phyloP scores from a whole-genome alignment of 352 stramenopile genomes.

The Saprolegnia parasitica region DNA sequence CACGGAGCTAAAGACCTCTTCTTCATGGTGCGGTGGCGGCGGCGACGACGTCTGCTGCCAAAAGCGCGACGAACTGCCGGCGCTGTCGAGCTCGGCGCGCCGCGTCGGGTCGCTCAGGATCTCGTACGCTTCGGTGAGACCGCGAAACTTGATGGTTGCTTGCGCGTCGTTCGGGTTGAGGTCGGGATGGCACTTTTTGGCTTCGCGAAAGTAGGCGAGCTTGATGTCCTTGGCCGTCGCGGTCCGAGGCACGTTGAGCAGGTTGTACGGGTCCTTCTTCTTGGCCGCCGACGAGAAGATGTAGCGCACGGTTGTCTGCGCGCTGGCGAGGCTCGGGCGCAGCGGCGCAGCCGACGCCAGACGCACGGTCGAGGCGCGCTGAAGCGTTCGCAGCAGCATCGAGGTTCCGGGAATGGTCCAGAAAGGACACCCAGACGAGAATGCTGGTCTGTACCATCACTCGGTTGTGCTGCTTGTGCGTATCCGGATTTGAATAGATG shows the following conservation, averaged over 20 bases:
- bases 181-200: slow-evolving; percentile 31
- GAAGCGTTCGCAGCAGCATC: slow-evolving; percentile 11
- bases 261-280: slow-evolving; percentile 14
- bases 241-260: slow-evolving; percentile 23
- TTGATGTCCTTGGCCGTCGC: slow-evolving; percentile 30
- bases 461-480: not conserved
- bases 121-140: slow-evolving; percentile 27
- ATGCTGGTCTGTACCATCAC: slow-evolving; percentile 9
- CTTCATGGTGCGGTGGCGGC: slow-evolving; percentile 19
- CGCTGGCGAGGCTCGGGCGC: not conserved
- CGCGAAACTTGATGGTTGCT: slow-evolving; percentile 13
- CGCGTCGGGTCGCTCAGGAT: slow-evolving; percentile 25
- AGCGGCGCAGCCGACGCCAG: not conserved
- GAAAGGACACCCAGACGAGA: not conserved
- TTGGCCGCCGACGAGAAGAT: not conserved
- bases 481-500: not conserved
- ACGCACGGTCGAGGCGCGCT: not conserved
- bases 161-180: slow-evolving; percentile 27
- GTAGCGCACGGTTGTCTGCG: not conserved
- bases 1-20: slow-evolving; percentile 30
- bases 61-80: not conserved
- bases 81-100: slow-evolving; percentile 14
- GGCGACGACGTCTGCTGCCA: not conserved
- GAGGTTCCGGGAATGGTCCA: not conserved
- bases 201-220: slow-evolving; percentile 26